Evolutionary conservation across 352 stramenopile genomes (phyloP), one percentile per base, ranked within the genome.

Genomic region (Phytopythium ostracodes): DNA sequence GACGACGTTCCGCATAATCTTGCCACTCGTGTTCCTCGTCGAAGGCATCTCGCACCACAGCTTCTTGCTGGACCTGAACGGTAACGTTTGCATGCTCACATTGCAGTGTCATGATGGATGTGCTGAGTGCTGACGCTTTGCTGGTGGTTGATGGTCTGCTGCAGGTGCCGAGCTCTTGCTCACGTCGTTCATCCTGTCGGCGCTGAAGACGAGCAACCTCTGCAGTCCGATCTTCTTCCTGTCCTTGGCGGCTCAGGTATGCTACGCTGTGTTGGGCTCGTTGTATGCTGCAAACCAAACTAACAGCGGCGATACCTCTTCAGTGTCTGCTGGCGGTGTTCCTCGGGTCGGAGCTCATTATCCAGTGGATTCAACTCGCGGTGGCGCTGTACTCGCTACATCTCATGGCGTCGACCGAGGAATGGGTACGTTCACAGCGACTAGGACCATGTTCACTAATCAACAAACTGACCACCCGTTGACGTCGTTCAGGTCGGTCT

Each of bases 21-120:
- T 96, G 15, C 88, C 88, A 49, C 73, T 96, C 22, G 77, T 94
- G 10, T 96, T 96, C 44, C 59, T 96, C 38, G 66, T 96, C 20
- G 87, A 96, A 63, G 88, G 88, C 12, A 91, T 96, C 62, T 94
- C 84, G 3, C 81, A 95, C 56, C 86, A 95, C 71, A 95, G 87
- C 64, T 96, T 96, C 59, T 70, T 96, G 42, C 71, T 96, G n/a
- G 88, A 95, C 57, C 65, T 96, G 22, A 96, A 96, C 59, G 87
- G 85, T 93, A 78, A 33, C 62, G 17, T 64, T 31, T 62, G 42
- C n/a, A 7, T 53, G 61, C 42, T 66, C 44, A 20, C 43, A 8
- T 54, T 18, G 31, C 24, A 27, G 2, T 38, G 20, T 17, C 4
- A 22, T 50, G 0, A 36, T n/a, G n/a, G n/a, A 56, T 31, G 25